phyloP scores from a whole-genome alignment of 495 filamentous ascomycete species.

The Hypoxylon lenormandii region DNA sequence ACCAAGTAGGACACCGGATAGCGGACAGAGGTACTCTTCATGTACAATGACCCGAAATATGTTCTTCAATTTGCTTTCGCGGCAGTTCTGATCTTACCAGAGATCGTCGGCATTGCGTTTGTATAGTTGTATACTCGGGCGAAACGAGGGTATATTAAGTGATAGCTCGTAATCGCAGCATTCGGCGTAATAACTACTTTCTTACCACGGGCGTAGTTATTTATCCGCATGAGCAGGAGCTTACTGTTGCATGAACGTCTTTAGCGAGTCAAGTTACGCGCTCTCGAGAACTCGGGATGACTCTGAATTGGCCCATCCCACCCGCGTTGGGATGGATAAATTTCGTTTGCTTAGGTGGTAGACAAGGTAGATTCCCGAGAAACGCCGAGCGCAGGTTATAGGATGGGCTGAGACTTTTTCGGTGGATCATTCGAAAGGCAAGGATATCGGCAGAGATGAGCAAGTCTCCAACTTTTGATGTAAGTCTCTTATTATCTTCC shows the following conservation, averaged over 20 bases:
- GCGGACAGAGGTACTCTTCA: too few relatives aligned
- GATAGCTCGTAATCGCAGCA: constrained; percentile 35
- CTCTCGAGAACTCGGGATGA: constrained; percentile 18
- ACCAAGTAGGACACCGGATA: constrained; percentile 29
- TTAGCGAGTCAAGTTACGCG: constrained; percentile 25
- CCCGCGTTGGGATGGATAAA: constrained; percentile 19
- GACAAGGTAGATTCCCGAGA: constrained; percentile 33
- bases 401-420: constrained; percentile 13
- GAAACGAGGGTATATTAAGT: constrained; percentile 36
- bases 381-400: constrained; percentile 44
- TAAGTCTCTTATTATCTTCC: constrained; percentile 11
- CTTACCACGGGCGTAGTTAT: constrained; percentile 39
- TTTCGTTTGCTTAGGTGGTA: constrained; percentile 14
- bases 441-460: constrained; percentile 25
- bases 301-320: constrained; percentile 18
- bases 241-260: constrained; percentile 41
- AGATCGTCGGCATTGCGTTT: constrained; percentile 31
- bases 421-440: constrained; percentile 27
- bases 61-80: constrained; percentile 26
- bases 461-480: constrained; percentile 5
- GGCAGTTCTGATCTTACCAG: constrained; percentile 42
- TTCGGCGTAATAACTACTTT: constrained; percentile 28
- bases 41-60: constrained; percentile 35
- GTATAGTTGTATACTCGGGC: constrained; percentile 28
- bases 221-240: constrained; percentile 41